Evolutionary conservation across 163 green algal genomes (phyloP).

Genomic region (Coccomyxa subellipsoidea): DNA sequence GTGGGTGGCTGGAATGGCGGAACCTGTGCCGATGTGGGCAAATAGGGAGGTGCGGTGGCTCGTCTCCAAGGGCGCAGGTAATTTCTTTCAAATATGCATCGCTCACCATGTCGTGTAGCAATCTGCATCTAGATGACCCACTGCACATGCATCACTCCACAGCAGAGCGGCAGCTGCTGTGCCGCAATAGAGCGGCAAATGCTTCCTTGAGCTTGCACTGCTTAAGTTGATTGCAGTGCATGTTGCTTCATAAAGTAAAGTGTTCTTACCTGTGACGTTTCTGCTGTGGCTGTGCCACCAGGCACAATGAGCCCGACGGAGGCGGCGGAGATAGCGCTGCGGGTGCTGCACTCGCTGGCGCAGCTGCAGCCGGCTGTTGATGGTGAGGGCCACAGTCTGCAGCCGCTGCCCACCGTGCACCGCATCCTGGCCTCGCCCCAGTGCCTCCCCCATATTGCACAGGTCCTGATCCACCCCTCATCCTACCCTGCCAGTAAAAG

Average conservation of each 20-base stretch:
- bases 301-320: constrained; percentile 43
- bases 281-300: constrained; percentile 5
- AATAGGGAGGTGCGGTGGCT: constrained; percentile 77
- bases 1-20: constrained; percentile 63
- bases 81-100: too few species aligned
- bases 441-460: constrained; percentile 77
- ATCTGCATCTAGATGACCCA: too few species aligned
- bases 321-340: constrained; percentile 57
- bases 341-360: constrained; percentile 54
- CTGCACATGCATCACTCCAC: too few species aligned
- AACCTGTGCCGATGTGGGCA: constrained; percentile 44
- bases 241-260: too few species aligned
- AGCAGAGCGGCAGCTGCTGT: too few species aligned
- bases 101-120: too few species aligned
- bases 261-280: too few species aligned
- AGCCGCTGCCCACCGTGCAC: constrained; percentile 73
- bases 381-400: constrained; percentile 40
- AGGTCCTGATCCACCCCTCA: constrained; percentile 40
- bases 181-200: too few species aligned
- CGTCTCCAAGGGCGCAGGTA: constrained; percentile 16
- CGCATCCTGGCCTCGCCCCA: constrained; percentile 49
- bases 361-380: constrained; percentile 44
- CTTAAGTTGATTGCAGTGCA: too few species aligned
- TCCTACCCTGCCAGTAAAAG: background rate
- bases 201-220: too few species aligned